Evolutionary conservation across 2,329 filamentous ascomycete genomes (phyloP).

Genomic region (Colletotrichum australisinense): DNA sequence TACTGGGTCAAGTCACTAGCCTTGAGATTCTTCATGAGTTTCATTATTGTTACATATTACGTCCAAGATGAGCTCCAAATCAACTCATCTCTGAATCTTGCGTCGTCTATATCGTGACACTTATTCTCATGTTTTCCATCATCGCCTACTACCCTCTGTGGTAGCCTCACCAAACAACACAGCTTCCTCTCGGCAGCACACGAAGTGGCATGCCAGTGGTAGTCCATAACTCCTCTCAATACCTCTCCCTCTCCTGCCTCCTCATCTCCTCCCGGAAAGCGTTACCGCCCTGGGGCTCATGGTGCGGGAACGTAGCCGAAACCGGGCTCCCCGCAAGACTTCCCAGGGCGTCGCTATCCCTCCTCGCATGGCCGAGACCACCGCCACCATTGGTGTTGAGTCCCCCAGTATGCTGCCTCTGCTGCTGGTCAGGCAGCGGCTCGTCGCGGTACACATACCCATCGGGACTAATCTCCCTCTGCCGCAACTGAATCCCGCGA

Average conservation of each 20-base stretch:
- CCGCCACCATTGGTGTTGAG: background rate
- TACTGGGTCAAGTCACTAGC: background rate
- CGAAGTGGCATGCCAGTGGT: background rate
- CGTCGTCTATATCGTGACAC: conserved; percentile 8
- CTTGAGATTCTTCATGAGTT: background rate
- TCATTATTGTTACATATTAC: conserved; percentile 32
- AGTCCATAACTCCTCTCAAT: conserved; percentile 33
- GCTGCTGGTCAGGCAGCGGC: conserved; percentile 39
- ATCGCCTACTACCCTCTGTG: background rate
- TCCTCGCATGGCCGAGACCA: conserved; percentile 40
- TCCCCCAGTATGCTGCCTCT: background rate
- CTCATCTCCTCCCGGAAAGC: conserved; percentile 62
- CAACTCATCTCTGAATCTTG: background rate
- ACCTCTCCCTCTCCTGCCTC: conserved; percentile 57
- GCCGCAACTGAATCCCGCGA: conserved; percentile 56
- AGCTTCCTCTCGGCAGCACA: background rate
- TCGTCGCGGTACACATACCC: conserved; percentile 48
- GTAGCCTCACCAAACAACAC: background rate
- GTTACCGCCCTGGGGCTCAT: conserved; percentile 51
- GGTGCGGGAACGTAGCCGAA: conserved; percentile 53
- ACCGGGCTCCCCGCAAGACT: conserved; percentile 61
- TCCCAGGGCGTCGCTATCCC: conserved; percentile 61
- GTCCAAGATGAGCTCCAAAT: background rate
- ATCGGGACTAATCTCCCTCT: conserved; percentile 34
- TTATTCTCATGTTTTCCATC: background rate